Evolutionary conservation across 78 protist genomes (phyloP), one percentile per base, ranked within the genome.

Genomic region (Dictyostelium purpureum): DNA sequence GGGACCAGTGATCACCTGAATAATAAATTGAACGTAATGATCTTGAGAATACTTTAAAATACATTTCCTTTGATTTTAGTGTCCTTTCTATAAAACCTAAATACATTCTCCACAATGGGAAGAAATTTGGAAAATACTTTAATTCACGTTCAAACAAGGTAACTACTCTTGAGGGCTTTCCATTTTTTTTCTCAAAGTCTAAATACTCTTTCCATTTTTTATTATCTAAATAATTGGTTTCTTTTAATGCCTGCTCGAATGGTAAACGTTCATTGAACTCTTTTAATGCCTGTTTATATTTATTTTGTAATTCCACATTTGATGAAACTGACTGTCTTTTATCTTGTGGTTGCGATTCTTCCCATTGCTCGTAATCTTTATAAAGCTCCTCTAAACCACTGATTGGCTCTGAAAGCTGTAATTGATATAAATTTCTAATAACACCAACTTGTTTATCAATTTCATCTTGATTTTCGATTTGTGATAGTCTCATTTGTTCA

Each of bases 1-100:
- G 31, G 10, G 56, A n/a, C 92, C 92, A 85, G 9, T 71, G n/a
- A 9, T 85, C 92, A 26, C 92, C 92, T n/a, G 79, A 67, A 79
- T 79, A 85, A 35, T 85, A 85, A 6, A 85, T 47, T 42, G 43
- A 52, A 11, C 92, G 43, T 16, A 61, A 6, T 26, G 82, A 63
- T 10, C 92, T 63, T 37, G 42, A 35, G 9, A 31, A 73, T 21
- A 45, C 26, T 2, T 19, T 59, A 4, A 33, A 21, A 5, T 24
- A 38, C 19, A 71, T 10, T 33, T 52, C 49, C 1, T 65, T 26
- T 5, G 11, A 45, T 5, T 37, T 31, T 40, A 18, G 6, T 12
- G 57, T 0, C 33, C 10, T 14, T 28, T 73, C 54, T 14, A 45
- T 0, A 79, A 42, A 75, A 1, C 14, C 26, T 19, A 85, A 40